Evolutionary conservation across 2,329 filamentous ascomycete species (phyloP).

Genomic region (Hypomyces rosellus): DNA sequence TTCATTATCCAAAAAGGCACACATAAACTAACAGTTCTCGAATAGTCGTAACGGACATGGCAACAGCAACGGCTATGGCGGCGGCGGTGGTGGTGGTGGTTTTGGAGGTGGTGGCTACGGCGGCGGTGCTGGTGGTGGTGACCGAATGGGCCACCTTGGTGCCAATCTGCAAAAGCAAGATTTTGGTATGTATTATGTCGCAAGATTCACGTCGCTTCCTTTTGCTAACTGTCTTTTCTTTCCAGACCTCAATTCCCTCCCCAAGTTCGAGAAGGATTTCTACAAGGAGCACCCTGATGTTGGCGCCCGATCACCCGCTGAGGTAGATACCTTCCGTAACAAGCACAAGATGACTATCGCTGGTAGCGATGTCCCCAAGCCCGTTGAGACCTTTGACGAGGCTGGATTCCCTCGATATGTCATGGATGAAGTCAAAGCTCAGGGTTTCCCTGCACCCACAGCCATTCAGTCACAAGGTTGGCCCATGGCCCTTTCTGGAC

Average conservation of each 20-base stretch:
- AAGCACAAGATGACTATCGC: constrained; percentile 78
- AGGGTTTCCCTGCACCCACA: constrained; percentile 89
- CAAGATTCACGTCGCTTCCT: not conserved
- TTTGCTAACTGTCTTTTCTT: not conserved
- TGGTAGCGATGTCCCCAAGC: constrained; percentile 78
- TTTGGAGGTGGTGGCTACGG: constrained; percentile 34
- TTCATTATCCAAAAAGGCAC: not conserved
- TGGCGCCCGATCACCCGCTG: constrained; percentile 62
- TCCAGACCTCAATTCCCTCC: constrained; percentile 66
- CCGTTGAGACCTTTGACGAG: constrained; percentile 95
- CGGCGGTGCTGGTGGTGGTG: constrained; percentile 65
- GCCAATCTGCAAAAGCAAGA: constrained; percentile 78
- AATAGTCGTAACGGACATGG: constrained; percentile 27
- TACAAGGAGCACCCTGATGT: constrained; percentile 93
- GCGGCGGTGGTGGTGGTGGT: constrained; percentile 31
- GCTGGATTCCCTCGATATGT: constrained; percentile 96
- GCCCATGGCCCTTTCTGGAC: constrained; percentile 97
- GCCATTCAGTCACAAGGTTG: constrained; percentile 97
- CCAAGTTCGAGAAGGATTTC: constrained; percentile 99
- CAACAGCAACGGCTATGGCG: constrained; percentile 24
- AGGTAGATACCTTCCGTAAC: constrained; percentile 83
- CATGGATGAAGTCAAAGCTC: constrained; percentile 96
- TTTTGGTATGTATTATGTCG: constrained; percentile 61
- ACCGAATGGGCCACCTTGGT: constrained; percentile 90
- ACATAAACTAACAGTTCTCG: constrained; percentile 38